Evolutionary conservation across 192 early-diverging fungal genomes (phyloP).

Genomic region (Coemansia asiatica): DNA sequence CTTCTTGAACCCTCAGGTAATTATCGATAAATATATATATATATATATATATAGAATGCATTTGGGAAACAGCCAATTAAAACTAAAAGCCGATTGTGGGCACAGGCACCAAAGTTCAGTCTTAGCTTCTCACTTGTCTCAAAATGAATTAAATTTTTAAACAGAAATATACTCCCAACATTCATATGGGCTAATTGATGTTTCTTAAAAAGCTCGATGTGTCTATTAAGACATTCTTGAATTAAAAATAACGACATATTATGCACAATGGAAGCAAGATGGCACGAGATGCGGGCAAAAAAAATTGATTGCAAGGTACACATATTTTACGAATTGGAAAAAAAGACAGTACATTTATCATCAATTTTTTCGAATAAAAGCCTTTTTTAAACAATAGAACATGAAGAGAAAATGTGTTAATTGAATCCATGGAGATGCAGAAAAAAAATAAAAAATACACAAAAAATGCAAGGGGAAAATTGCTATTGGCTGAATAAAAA

Average conservation of each 20-base stretch:
- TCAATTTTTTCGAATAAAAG: too few relatives aligned
- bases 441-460: too few relatives aligned
- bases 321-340: too few relatives aligned
- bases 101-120: neutral
- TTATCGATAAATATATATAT: too few relatives aligned
- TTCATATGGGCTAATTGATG: neutral
- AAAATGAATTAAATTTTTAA: neutral
- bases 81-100: neutral
- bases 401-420: too few relatives aligned
- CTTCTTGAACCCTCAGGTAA: neutral
- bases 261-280: neutral
- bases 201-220: neutral
- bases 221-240: neutral
- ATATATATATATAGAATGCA: neutral
- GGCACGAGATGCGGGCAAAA: neutral
- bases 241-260: neutral
- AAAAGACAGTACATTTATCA: too few relatives aligned
- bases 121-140: neutral
- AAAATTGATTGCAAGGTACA: neutral
- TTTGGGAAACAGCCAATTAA: constrained; percentile 1
- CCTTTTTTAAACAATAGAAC: too few relatives aligned
- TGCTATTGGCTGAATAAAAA: neutral
- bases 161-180: neutral
- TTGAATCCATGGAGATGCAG: too few relatives aligned
- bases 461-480: neutral